Base-by-base conservation (phyloP, 2,329 filamentous ascomycete species). In the Stemphylium vesicarium region DNA sequence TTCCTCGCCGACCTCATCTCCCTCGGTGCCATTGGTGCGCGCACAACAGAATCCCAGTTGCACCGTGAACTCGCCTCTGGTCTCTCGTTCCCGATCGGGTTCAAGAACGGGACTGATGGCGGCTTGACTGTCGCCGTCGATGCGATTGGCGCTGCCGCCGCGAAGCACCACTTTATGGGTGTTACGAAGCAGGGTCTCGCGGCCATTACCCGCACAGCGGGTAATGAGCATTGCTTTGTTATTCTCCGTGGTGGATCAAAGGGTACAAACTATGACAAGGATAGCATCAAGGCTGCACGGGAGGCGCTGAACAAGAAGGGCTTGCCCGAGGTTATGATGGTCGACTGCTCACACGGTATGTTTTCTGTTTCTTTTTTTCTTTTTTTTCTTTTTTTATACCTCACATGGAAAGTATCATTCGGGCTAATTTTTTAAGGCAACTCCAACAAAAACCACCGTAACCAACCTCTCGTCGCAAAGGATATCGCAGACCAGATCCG, bases 101-200 rank as follows among this genome's bases (percentile, higher is more conserved):
- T 97, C 89, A 99, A 99, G 87, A 99, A 99, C 79, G 95, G 95
- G 59, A 99, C 95, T 20, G 95, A 99, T 71, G 95, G 95, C 37
- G 92, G 89, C 67, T 81, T 99, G 52, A 87, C 86, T 24, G 93
- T 98, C 16, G 93, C 94, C 16, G 96, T 98, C 69, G 95, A 99
- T 75, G 95, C 95, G 31, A 97, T 98, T 74, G 95, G 94, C 39
- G 76, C 78, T 26, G 90, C 90, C 1, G 87, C 88, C 53, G 84
- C 89, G n/a, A 88, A 85, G 77, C 95, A 99, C 78, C 94, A 97
- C 82, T 99, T 99, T 83, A 90, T 99, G 84, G 94, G 93, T 78
- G 95, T 99, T 44, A 99, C 95, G 29, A 99, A 99, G 84, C 93
- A 96, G 74, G 95, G 95, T 57, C 83, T 97, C 58, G 95, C 94